A percentile compares a stretch with the other conserved stretches of the same genome.
Conservation (phyloP, 2,329 filamentous ascomycete genomes). For the Daldinia sp. region DNA sequence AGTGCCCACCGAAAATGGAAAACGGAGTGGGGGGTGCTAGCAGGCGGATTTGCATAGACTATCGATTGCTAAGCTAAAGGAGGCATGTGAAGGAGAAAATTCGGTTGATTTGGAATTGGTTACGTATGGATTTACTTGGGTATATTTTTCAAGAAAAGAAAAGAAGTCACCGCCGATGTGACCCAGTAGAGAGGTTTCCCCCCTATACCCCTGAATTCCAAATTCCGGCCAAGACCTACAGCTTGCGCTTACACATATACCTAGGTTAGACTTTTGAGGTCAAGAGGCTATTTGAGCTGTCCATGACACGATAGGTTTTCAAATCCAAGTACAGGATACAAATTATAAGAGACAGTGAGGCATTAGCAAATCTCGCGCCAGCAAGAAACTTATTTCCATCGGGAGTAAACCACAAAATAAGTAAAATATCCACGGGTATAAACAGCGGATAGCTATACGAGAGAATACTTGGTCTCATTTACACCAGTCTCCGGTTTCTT, state of each 20-base stretch:
- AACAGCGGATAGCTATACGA: neutral
- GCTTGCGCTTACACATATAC: neutral
- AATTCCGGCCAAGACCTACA: neutral
- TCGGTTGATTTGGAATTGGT: conserved; percentile 30
- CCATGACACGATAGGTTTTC: neutral
- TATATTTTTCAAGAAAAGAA: too few species aligned
- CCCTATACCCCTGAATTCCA: neutral
- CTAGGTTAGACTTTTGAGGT: neutral
- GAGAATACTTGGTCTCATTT: neutral
- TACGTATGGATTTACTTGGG: conserved; percentile 7
- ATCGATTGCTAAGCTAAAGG: conserved; percentile 24
- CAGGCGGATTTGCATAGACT: neutral
- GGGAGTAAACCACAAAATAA: neutral
- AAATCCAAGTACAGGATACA: neutral
- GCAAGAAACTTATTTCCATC: neutral
- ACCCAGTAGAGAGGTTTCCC: too few species aligned
- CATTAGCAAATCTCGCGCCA: neutral
- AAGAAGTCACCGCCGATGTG: neutral
- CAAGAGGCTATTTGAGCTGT: neutral
- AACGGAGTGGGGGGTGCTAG: neutral
- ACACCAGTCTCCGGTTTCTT: neutral
- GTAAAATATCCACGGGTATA: neutral
- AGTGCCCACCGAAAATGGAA: neutral
- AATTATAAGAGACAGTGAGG: neutral
- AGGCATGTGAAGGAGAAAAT: conserved; percentile 3